Base-by-base conservation (phyloP, 257 asterid genomes). In the Nicotiana attenuata region DNA sequence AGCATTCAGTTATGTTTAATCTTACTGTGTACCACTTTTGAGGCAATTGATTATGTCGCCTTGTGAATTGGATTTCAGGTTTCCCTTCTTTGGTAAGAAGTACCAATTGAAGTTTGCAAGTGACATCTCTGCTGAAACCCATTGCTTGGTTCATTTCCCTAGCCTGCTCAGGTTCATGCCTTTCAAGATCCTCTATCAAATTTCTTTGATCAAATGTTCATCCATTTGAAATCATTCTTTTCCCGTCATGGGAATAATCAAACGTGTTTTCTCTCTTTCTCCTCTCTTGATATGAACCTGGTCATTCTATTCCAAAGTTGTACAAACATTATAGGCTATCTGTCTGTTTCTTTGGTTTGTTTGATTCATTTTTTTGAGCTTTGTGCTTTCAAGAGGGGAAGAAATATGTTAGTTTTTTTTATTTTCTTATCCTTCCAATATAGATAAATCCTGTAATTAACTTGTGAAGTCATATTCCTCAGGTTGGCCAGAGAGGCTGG, bases 401-500 rank as follows among this genome's bases (percentile, higher is more conserved):
- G n/a, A 68, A 47, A 52, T 47, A 65, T 10, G 9, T 24, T 11
- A 17, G 14, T 17, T 28, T 15, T 14, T 28, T n/a, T 65, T 26
- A 17, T 26, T 64, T 63, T 45, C 13, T 52, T 80, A 24, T 80
- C 50, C 47, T 26, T 63, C 14, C 64, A 24, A 52, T 64, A 33
- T 28, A 17, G 61, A 10, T 64, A 15, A 73, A 69, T 61, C 63
- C 53, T 80, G 14, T 81, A 65, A 77, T 81, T 81, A 78, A 78
- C 81, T 76, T 31, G 63, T 65, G 82, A 38, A 76, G 53, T 50
- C 81, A 75, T 20, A 87, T 61, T 88, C 81, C 84, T 86, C 90
- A 95, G 99, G 94, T 94, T 94, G 93, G 98, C 98, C 77, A 91
- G 99, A 88, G 99, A 94, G 69, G 96, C 97, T 88, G 99, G 98